Evolutionary conservation across 169 alveolate genomes (phyloP), one percentile per base, ranked within the genome.

Genomic region (Plasmodium relictum): DNA sequence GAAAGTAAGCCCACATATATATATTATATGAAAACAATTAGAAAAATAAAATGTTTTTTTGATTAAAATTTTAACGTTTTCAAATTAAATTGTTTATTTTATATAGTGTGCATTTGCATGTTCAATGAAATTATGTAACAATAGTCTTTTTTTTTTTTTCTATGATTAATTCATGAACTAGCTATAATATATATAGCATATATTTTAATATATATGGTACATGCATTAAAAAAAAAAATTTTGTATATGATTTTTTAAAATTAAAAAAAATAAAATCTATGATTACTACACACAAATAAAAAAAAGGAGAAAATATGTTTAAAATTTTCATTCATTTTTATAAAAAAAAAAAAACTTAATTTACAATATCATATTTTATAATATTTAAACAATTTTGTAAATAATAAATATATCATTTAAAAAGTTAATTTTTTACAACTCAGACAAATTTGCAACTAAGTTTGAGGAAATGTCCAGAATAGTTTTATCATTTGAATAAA

Each of bases 71-170:
- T 12, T 54, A 54, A 12, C 16, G 14, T 54, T 16, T 54, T 54
- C 63, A 54, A 54, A 54, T 54, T 54, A n/a, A 44, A 44, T 48
- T 45, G 14, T 69, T 45, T 45, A 31, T 18, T 69, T 70, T 70
- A 44, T 69, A 16, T 68, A 26, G 78, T 44, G 78, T 70, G 78
- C 63, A 70, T 45, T 65, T 22, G 48, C 24, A 44, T 69, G 6
- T 48, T 50, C 63, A 70, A 44, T 68, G 26, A 39, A 68, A 7
- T 24, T 37, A 18, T 20, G 8, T 10, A 18, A 59, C 48, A 16
- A 26, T 18, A 20, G 26, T 59, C 39, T 59, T n/a, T 59, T 24
- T 9, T 24, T 59, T 18, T 20, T 22, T 59, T 24, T 59, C 20
- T 59, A 7, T 54, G 16, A 16, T 54, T 54, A 9, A 16, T 10